Percentiles rank a stretch among this genome's conserved stretches.
Evolutionary conservation across 1,284 basidiomycete species (phyloP).

Genomic region (Trametes pubescens): DNA sequence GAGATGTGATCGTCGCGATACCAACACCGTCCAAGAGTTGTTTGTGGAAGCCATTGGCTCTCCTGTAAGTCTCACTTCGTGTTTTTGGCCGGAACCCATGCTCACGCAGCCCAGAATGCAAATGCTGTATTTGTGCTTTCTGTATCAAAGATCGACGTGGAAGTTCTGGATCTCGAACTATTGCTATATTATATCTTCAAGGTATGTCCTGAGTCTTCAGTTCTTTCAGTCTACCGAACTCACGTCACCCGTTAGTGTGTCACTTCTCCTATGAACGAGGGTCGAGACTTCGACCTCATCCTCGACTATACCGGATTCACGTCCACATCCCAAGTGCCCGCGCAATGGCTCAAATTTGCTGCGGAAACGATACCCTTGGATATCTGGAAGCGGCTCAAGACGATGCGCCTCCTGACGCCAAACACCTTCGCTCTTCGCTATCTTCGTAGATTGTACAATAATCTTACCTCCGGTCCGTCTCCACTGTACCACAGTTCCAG

Average conservation of each 20-base stretch:
- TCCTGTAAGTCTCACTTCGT: constrained; percentile 47
- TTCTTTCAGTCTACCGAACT: not conserved
- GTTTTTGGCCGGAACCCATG: not conserved
- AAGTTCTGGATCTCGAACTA: constrained; percentile 86
- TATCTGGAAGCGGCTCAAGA: constrained; percentile 63
- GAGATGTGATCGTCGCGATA: constrained; percentile 70
- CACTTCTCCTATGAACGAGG: constrained; percentile 53
- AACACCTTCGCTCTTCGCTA: constrained; percentile 80
- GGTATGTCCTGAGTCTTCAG: constrained; percentile 47
- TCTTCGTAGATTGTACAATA: constrained; percentile 78
- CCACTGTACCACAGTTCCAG: not conserved
- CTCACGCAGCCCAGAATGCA: constrained; percentile 49
- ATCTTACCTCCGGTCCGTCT: constrained; percentile 73
- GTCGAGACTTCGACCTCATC: constrained; percentile 74
- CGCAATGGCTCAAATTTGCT: constrained; percentile 84
- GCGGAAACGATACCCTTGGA: constrained; percentile 81
- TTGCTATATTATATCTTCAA: constrained; percentile 86
- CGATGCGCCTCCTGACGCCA: constrained; percentile 80
- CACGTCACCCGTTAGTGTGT: constrained; percentile 43
- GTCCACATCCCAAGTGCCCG: constrained; percentile 78
- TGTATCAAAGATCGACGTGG: constrained; percentile 78
- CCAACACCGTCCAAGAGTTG: constrained; percentile 67
- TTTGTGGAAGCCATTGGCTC: constrained; percentile 69
- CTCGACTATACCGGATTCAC: constrained; percentile 87
- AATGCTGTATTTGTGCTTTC: constrained; percentile 68